These are phyloP conservation scores for Aspergillus eucalypticola DNA, from an alignment of 2,329 filamentous ascomycete species.

Conservation along the genomic window DNA sequence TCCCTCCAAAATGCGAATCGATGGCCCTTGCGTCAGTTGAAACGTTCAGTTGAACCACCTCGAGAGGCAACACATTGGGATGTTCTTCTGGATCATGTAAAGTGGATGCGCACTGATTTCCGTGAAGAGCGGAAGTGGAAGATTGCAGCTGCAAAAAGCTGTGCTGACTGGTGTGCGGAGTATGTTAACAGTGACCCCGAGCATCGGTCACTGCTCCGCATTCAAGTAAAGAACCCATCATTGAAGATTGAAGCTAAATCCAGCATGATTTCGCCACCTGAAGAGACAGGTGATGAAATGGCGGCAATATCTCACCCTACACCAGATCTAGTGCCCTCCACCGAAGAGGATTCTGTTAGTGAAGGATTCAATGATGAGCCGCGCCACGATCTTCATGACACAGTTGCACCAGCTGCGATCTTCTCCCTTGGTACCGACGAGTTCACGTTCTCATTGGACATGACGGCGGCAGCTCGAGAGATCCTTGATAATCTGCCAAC, in stretches of 20 bases:
- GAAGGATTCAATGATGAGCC: conserved; percentile 50
- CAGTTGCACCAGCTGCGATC: conserved; percentile 69
- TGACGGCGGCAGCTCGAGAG: conserved; percentile 72
- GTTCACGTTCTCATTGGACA: conserved; percentile 74
- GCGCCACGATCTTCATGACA: conserved; percentile 44
- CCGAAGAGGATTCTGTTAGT: conserved; percentile 59
- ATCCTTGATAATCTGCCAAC: conserved; percentile 79
- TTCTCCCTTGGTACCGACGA: conserved; percentile 82
- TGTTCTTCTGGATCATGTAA: conserved; percentile 83
- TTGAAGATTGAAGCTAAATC: conserved; percentile 31
- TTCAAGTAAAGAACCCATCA: conserved; percentile 50
- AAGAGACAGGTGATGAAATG: conserved; percentile 36
- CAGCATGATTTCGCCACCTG: conserved; percentile 34
- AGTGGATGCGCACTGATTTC: conserved; percentile 98
- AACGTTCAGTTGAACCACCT: conserved; percentile 77
- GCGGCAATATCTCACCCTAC: conserved; percentile 53
- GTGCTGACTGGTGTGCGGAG: conserved; percentile 80
- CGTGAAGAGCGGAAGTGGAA: conserved; percentile 95
- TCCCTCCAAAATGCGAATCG: conserved; percentile 86
- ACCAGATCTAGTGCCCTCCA: conserved; percentile 67
- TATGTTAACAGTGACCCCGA: conserved; percentile 69
- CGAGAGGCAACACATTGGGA: conserved; percentile 81
- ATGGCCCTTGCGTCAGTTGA: conserved; percentile 88
- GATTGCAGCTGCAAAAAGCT: conserved; percentile 71
- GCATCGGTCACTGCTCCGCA: conserved; percentile 67